Percentiles rank a stretch among this genome's conserved stretches.
Conservation (phyloP, 139 green algal genomes). For the Spirogloea muscicola region DNA sequence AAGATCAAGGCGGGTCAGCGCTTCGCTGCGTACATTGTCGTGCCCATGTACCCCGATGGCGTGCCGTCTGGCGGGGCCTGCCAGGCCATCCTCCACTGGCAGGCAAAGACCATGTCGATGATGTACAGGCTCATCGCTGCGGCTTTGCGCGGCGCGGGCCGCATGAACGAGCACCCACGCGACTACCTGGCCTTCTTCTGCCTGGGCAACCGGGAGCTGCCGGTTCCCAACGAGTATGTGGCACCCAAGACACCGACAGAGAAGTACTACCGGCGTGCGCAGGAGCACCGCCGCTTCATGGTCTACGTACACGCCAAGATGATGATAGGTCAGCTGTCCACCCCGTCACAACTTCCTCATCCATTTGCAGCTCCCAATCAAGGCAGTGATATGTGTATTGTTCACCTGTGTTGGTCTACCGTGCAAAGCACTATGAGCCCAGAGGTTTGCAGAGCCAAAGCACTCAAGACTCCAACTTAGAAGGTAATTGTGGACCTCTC, state of each 20-base stretch:
- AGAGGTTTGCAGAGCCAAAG: too few relatives aligned
- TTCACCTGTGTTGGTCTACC: too few relatives aligned
- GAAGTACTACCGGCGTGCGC: not conserved
- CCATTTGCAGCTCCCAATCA: not conserved
- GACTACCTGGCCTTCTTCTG: slow-evolving; percentile 70
- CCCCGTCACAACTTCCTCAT: slow-evolving; percentile 33
- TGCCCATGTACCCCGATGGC: slow-evolving; percentile 40
- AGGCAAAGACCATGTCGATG: slow-evolving; percentile 53
- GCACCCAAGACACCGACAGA: not conserved
- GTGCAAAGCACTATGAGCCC: too few relatives aligned
- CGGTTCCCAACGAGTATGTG: not conserved
- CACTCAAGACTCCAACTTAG: too few relatives aligned
- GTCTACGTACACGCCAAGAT: slow-evolving; percentile 65
- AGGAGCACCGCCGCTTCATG: slow-evolving; percentile 49
- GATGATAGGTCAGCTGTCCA: slow-evolving; percentile 32
- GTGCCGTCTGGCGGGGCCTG: slow-evolving; percentile 24
- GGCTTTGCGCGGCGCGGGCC: slow-evolving; percentile 5
- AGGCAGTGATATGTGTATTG: too few relatives aligned
- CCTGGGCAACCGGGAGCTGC: slow-evolving; percentile 50
- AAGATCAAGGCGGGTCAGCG: slow-evolving; percentile 33
- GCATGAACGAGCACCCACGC: slow-evolving; percentile 37
- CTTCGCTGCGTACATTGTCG: slow-evolving; percentile 37
- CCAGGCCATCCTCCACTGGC: slow-evolving; percentile 59
- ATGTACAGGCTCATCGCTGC: slow-evolving; percentile 37
- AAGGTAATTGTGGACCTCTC: too few relatives aligned